Conservation (phyloP, 371 early-diverging fungal species). For the Rhizopus delemar region DNA sequence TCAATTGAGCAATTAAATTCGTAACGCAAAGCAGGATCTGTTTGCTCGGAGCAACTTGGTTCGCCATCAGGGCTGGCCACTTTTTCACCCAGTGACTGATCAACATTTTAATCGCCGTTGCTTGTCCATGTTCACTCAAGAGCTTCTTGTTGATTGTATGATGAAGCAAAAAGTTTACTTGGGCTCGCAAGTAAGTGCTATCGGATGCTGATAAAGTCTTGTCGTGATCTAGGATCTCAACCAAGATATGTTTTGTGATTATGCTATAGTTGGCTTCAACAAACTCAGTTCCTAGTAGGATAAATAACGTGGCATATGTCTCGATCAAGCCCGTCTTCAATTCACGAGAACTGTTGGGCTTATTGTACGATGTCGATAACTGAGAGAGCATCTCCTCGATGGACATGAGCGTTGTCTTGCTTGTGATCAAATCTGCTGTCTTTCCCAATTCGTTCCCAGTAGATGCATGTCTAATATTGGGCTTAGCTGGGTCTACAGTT, state of each 20-base stretch:
- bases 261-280: slow-evolving; percentile 76
- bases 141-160: slow-evolving; percentile 71
- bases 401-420: slow-evolving; percentile 50
- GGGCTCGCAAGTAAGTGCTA: slow-evolving; percentile 62
- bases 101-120: slow-evolving; percentile 69
- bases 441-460: slow-evolving; percentile 43
- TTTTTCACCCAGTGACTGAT: slow-evolving; percentile 65
- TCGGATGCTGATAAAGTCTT: slow-evolving; percentile 55
- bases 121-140: slow-evolving; percentile 81
- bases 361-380: slow-evolving; percentile 65
- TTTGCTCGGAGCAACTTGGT: slow-evolving; percentile 63
- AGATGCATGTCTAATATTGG: slow-evolving; percentile 41
- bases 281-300: slow-evolving; percentile 68
- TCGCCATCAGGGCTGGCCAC: slow-evolving; percentile 70
- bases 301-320: slow-evolving; percentile 75
- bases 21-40: slow-evolving; percentile 67
- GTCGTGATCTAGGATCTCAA: slow-evolving; percentile 52
- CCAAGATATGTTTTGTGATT: slow-evolving; percentile 71
- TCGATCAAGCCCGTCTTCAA: slow-evolving; percentile 80
- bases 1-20: slow-evolving; percentile 70
- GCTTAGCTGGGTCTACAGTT: slow-evolving; percentile 40
- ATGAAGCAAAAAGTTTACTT: slow-evolving; percentile 73
- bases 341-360: slow-evolving; percentile 64
- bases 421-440: slow-evolving; percentile 28
- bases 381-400: slow-evolving; percentile 71